Evolutionary conservation across 106 monocot genomes (phyloP), one percentile per base, ranked within the genome.

Genomic region (Dioscorea alata): DNA sequence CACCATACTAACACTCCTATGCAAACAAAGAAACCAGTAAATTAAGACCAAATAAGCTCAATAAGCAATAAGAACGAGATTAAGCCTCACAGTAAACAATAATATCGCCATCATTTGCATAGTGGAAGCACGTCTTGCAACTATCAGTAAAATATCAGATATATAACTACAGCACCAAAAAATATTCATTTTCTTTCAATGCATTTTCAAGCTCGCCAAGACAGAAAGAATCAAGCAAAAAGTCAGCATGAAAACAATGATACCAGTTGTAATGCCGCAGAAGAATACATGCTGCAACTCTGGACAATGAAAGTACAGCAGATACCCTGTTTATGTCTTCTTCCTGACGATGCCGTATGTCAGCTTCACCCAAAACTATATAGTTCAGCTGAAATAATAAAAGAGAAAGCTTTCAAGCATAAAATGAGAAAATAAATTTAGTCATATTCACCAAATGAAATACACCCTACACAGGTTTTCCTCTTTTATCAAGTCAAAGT

Each of bases 1-100:
- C 77, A 90, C 90, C 76, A 71, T 90, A 75, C 86, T 86, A 19
- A 90, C 81, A 81, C 90, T 90, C 90, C 90, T 86, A 80, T 23
- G 56, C 31, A 12, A 49, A 12, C 13, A 4, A 68, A 25, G 69
- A 33, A 25, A 50, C 59, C 23, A 23, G 14, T 60, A 21, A 59
- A 24, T 8, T 1, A 70, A 71, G 49, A 49, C 23, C 24, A 22
- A 2, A 64, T 42, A 42, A 8, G 42, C 6, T 42, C 42, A 8
- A 42, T 42, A 42, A 42, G 42, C 42, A 42, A 42, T 6, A 42
- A 42, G 7, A 34, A 34, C 3, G 3, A 4, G 34, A 34, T 34
- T 42, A 42, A 42, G 42, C 10, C 7, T 7, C 34, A 42, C 42
- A 42, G 42, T 42, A 42, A 42, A 42, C 9, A 6, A 42, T 42